Base-by-base conservation (phyloP, 176 grass and related monocot species). In the Aegilops tauschii region DNA sequence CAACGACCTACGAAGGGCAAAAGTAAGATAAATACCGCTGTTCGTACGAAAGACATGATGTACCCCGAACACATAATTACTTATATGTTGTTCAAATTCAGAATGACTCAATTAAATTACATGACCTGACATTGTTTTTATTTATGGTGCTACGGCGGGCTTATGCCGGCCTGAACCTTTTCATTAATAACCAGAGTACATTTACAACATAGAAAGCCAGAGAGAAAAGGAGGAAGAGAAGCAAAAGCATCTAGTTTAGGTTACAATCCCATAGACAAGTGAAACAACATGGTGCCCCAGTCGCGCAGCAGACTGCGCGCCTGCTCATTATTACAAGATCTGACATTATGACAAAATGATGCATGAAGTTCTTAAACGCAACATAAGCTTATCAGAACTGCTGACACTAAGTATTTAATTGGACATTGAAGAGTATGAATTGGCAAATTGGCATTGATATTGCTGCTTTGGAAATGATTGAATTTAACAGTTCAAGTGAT, bases 1-100 rank as follows among this genome's bases (percentile, higher is more conserved):
- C 96, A 80, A 94, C 90, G 75, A 83, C 92, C 96, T 98, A 81
- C 25, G 73, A 66, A 70, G 25, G 49, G 2, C 2, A 17, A 58
- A 77, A 61, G 4, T 67, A 70, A 74, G 56, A 63, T 5, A 79
- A 64, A 83, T 7, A 49, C 7, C 61, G 27, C 1, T 59, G 44
- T 75, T 86, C 1, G 5, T 62, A 69, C 14, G 11, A 52, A 85
- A 58, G 14, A 29, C 9, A 30, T 1, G 14, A 67, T 29, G 14
- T 36, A 5, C 6, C 18, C 13, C 5, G 9, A 58, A 32, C 32
- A 39, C 65, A 62, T 11, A 23, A 84, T 34, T 34, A 84, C 25
- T 14, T 65, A 21, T 34, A 58, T 74, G 27, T 27, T 3, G 49
- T 5, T 61, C 34, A 36, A 76, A 25, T 74, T 71, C 4, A 32